Conservation (phyloP, 306 rosid genomes). For the Medicago lupulina region DNA sequence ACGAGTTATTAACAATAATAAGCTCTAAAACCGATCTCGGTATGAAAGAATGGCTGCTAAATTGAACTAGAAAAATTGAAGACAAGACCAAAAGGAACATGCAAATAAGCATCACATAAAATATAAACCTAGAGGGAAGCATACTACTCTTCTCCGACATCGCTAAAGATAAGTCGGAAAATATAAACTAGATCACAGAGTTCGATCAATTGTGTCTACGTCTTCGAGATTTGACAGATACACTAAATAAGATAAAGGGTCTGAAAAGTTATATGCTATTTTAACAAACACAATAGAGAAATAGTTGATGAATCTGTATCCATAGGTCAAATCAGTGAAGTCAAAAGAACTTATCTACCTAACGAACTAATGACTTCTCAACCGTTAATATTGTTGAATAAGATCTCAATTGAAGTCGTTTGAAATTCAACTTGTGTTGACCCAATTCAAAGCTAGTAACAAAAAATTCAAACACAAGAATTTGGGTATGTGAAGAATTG, state of each 20-base stretch:
- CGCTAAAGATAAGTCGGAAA: conserved; percentile 22
- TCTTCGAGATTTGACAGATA: not conserved
- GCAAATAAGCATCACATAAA: conserved; percentile 65
- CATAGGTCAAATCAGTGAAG: conserved; percentile 29
- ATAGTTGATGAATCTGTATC: conserved; percentile 26
- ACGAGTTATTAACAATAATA: conserved; percentile 68
- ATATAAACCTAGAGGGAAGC: conserved; percentile 68
- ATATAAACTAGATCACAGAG: not conserved
- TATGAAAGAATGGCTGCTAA: conserved; percentile 62
- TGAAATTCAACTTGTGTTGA: conserved; percentile 42
- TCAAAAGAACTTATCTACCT: not conserved
- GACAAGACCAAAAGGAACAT: conserved; percentile 78
- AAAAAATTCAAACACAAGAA: conserved; percentile 23
- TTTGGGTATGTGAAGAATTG: conserved; percentile 42
- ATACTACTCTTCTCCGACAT: conserved; percentile 79
- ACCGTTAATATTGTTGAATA: conserved; percentile 36
- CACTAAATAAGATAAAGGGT: not conserved
- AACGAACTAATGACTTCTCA: conserved; percentile 39
- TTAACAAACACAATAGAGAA: not conserved
- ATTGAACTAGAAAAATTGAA: conserved; percentile 75
- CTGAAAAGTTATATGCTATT: not conserved
- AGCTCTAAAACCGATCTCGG: conserved; percentile 80
- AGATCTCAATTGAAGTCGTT: conserved; percentile 34
- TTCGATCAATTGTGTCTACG: not conserved
- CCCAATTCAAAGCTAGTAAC: conserved; percentile 41